phyloP scores from a whole-genome alignment of 2,329 filamentous ascomycete genomes.

The Tolypocladium ophioglossoides region DNA sequence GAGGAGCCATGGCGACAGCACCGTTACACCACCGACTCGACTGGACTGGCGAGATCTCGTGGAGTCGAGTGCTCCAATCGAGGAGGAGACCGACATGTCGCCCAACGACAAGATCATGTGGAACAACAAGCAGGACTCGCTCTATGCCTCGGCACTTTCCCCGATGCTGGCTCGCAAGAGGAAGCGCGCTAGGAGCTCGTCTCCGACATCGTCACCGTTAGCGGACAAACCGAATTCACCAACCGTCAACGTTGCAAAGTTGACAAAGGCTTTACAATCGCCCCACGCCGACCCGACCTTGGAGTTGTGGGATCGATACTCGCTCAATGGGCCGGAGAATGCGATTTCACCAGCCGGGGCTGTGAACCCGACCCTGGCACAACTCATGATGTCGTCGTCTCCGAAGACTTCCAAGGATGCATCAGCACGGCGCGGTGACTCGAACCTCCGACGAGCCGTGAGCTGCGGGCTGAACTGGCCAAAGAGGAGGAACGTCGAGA shows the following conservation, averaged over 20 bases:
- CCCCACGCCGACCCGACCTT: conserved; percentile 62
- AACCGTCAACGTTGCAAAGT: conserved; percentile 45
- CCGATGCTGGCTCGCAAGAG: conserved; percentile 39
- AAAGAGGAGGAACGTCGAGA: conserved; percentile 54
- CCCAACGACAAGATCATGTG: conserved; percentile 53
- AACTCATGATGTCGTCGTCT: conserved; percentile 61
- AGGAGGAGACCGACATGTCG: conserved; percentile 37
- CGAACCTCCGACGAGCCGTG: conserved; percentile 48
- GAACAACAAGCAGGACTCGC: conserved; percentile 38
- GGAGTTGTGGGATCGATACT: conserved; percentile 70
- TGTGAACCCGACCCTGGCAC: conserved; percentile 47
- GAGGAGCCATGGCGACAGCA: conserved; percentile 10
- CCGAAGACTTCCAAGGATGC: conserved; percentile 45
- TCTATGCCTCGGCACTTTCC: conserved; percentile 30
- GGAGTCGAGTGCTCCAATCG: conserved; percentile 29
- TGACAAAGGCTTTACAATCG: conserved; percentile 50
- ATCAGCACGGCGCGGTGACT: conserved; percentile 28
- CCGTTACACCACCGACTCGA: conserved; percentile 37
- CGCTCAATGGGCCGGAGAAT: conserved; percentile 34
- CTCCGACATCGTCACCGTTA: conserved; percentile 58
- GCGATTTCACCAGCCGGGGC: conserved; percentile 31
- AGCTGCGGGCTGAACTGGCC: conserved; percentile 64
- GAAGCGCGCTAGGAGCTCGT: conserved; percentile 66
- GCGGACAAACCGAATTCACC: conserved; percentile 31
- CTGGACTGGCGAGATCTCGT: conserved; percentile 50